These are phyloP conservation scores for Mesostigma viride DNA, from an alignment of 139 green algal genomes.

Conservation along the genomic window DNA sequence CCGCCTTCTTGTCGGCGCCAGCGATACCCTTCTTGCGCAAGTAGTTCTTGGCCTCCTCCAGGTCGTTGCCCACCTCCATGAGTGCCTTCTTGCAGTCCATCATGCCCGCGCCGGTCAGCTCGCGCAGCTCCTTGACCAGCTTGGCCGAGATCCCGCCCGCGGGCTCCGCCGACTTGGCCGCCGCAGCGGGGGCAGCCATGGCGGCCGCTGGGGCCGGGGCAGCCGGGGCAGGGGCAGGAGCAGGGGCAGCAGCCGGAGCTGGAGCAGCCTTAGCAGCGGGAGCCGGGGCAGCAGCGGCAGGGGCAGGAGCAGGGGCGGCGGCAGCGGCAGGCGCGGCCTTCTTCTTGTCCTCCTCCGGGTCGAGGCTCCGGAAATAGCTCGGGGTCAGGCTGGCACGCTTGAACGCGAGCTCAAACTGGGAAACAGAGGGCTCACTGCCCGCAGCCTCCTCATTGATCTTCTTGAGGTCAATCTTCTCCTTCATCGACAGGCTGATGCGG, in stretches of 20 bases:
- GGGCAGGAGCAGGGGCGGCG: conserved; percentile 10
- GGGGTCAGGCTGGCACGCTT: conserved; percentile 23
- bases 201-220: neutral
- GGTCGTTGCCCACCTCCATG: conserved; percentile 55
- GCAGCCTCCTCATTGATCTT: conserved; percentile 10
- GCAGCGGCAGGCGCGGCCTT: neutral
- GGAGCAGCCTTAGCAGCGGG: too few species aligned
- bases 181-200: too few species aligned
- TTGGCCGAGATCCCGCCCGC: conserved; percentile 49
- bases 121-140: conserved; percentile 74
- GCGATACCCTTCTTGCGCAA: conserved; percentile 91
- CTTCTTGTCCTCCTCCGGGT: conserved; percentile 7
- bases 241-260: neutral
- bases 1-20: conserved; percentile 90
- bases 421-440: conserved; percentile 7
- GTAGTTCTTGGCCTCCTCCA: conserved; percentile 68
- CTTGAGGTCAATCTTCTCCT: conserved; percentile 22
- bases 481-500: conserved; percentile 46
- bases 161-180: too few species aligned
- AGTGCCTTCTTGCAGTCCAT: conserved; percentile 99
- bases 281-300: too few species aligned
- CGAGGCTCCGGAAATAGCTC: neutral
- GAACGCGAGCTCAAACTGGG: conserved; percentile 25
- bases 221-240: neutral
- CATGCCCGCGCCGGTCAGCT: conserved; percentile 85